A percentile compares a stretch with the other conserved stretches of the same genome.
phyloP scores from a whole-genome alignment of 352 stramenopile species.

The Phytophthora tubulina region DNA sequence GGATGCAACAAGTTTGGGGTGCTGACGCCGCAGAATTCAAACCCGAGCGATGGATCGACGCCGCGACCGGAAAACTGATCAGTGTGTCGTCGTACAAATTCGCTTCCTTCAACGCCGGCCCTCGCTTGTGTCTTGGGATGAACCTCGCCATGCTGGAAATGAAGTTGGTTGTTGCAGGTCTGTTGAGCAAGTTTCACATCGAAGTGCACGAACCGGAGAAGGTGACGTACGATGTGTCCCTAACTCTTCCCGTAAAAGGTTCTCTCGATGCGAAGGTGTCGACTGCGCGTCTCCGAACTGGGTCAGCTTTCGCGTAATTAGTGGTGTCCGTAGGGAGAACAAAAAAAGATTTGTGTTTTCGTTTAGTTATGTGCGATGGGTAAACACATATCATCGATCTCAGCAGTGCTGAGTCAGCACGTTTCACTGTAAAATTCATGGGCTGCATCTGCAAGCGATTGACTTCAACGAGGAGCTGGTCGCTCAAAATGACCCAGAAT shows the following conservation, averaged over 20 bases:
- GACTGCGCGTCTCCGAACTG: no score
- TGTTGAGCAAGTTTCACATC: conserved; percentile 55
- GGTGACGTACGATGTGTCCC: conserved; percentile 55
- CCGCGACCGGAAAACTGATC: no score
- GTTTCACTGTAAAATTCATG: no score
- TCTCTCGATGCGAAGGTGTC: conserved; percentile 23
- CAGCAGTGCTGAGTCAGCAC: no score
- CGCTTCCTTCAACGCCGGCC: conserved; percentile 65
- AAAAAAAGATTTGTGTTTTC: no score
- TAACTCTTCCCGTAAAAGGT: conserved; percentile 23
- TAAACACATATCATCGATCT: no score
- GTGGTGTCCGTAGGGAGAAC: no score
- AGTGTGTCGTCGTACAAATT: background rate
- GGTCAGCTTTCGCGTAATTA: no score
- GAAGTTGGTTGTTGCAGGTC: conserved; percentile 59
- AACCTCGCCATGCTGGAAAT: conserved; percentile 81
- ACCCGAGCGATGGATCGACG: background rate
- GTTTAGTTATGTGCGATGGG: no score
- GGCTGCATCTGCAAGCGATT: no score
- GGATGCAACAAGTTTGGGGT: conserved; percentile 59
- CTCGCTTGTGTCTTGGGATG: conserved; percentile 67
- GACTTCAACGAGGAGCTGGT: conserved; percentile 9
- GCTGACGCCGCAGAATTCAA: conserved; percentile 35
- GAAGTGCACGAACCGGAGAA: conserved; percentile 32
- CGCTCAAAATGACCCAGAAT: background rate